Percentiles rank a stretch among this genome's conserved stretches.
Conservation (phyloP, 331 rosid species). For the Arachis monticola region DNA sequence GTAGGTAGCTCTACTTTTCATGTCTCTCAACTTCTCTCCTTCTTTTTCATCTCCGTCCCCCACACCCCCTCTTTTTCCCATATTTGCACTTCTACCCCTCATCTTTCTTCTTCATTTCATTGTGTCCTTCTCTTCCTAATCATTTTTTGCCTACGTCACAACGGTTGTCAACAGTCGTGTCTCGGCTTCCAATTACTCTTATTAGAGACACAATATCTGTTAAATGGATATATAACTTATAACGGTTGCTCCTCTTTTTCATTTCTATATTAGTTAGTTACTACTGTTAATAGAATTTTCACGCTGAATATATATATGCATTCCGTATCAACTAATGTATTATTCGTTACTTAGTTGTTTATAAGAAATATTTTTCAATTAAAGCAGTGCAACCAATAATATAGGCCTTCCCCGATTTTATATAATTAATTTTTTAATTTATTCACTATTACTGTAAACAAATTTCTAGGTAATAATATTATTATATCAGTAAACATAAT, state of each 20-base stretch:
- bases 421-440: too few relatives aligned
- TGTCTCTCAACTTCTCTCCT: background rate
- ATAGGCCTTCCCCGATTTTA: background rate
- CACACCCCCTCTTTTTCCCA: background rate
- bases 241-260: too few relatives aligned
- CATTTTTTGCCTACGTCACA: background rate
- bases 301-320: too few relatives aligned
- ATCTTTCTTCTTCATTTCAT: background rate
- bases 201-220: background rate
- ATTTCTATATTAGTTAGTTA: too few relatives aligned
- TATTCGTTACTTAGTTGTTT: background rate
- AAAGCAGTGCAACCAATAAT: background rate
- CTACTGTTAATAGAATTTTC: too few relatives aligned
- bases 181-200: background rate
- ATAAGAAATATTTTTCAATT: background rate
- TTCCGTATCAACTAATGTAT: background rate
- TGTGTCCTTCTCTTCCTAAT: background rate
- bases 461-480: too few relatives aligned
- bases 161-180: background rate
- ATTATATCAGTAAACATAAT: too few relatives aligned
- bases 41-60: background rate
- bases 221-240: too few relatives aligned
- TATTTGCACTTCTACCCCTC: background rate
- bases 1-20: constrained; percentile 60
- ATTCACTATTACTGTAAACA: too few relatives aligned